Evolutionary conservation across 2,329 filamentous ascomycete genomes (phyloP).

Genomic region (Fusarium brachygibbosum): DNA sequence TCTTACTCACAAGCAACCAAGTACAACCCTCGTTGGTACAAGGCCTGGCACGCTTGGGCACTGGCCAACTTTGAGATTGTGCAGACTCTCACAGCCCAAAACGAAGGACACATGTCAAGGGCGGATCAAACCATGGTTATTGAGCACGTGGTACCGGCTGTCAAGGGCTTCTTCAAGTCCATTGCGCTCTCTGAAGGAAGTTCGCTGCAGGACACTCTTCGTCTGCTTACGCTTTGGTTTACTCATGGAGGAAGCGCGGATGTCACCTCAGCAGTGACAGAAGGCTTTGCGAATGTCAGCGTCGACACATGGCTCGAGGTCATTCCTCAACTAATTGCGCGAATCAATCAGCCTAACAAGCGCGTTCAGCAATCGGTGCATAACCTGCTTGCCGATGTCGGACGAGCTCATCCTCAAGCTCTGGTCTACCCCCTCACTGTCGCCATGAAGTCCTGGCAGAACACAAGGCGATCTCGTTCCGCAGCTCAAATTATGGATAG

Average conservation of each 20-base stretch:
- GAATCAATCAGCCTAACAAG: conserved; percentile 95
- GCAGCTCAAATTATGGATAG: conserved; percentile 97
- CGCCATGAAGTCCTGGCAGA: conserved; percentile 93
- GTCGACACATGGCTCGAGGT: conserved; percentile 99
- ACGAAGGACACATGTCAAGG: conserved; percentile 64
- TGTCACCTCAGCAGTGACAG: conserved; percentile 88
- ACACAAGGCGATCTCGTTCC: conserved; percentile 85
- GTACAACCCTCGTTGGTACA: conserved; percentile 97
- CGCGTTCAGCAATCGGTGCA: conserved; percentile 92
- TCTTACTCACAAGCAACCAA: conserved; percentile 93
- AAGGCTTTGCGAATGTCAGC: conserved; percentile 91
- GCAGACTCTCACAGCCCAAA: conserved; percentile 78
- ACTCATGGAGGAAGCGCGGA: conserved; percentile 89
- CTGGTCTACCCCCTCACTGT: conserved; percentile 97
- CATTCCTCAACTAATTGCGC: conserved; percentile 95
- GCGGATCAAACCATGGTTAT: conserved; percentile 76
- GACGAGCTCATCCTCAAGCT: conserved; percentile 93
- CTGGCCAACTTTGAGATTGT: conserved; percentile 99
- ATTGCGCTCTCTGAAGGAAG: conserved; percentile 92
- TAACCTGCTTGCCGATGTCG: conserved; percentile 91
- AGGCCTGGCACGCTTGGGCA: conserved; percentile 99
- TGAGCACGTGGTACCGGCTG: conserved; percentile 93
- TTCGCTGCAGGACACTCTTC: conserved; percentile 93
- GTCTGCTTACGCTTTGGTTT: conserved; percentile 96
- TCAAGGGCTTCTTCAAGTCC: conserved; percentile 97